Evolutionary conservation across 345 rosid species (phyloP).

Genomic region (Zanthoxylum bungeanum): DNA sequence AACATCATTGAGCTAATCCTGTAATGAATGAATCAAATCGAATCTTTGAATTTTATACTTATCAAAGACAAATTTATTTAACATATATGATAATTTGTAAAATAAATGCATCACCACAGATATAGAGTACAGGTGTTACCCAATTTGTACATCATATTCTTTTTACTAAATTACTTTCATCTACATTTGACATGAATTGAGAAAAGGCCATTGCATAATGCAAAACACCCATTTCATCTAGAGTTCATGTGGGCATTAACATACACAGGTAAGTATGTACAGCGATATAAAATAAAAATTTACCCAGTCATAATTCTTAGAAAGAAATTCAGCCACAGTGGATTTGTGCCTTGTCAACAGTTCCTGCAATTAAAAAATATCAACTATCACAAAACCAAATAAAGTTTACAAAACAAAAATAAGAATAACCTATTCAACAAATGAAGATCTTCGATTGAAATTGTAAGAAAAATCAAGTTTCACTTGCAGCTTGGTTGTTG

Average conservation of each 20-base stretch:
- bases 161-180: not conserved
- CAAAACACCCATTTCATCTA: not conserved
- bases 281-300: slow-evolving; percentile 20
- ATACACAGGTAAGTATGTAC: not conserved
- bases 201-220: not conserved
- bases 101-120: not conserved
- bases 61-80: not conserved
- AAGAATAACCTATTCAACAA: not conserved
- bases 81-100: not conserved
- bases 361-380: slow-evolving; percentile 50
- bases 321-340: slow-evolving; percentile 93
- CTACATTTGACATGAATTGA: not conserved
- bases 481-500: not conserved
- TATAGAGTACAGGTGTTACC: not conserved
- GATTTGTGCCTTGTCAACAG: slow-evolving; percentile 97
- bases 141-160: not conserved
- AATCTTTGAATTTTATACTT: not conserved
- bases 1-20: too few species aligned
- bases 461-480: too few species aligned
- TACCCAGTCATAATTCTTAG: slow-evolving; percentile 93
- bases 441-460: not conserved
- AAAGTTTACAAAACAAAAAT: not conserved
- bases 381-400: not conserved
- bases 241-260: not conserved
- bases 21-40: not conserved